These are phyloP conservation scores for Friedmanniomyces simplex DNA, from an alignment of 495 filamentous ascomycete species.

Conservation along the genomic window DNA sequence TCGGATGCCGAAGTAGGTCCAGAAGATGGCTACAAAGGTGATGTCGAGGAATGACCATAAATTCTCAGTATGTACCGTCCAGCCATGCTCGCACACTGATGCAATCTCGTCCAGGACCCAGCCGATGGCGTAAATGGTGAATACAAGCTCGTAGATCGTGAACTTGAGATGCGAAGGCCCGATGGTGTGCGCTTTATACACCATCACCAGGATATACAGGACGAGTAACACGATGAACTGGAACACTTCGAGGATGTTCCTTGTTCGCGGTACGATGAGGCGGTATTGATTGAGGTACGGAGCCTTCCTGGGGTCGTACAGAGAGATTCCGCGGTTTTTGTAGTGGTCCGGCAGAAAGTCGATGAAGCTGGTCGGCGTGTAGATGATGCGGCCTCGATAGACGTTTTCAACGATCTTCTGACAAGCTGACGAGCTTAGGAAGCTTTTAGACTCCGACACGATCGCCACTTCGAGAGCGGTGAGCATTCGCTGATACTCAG, in stretches of 20 bases:
- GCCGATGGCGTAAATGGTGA: constrained; percentile 55
- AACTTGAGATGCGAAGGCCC: constrained; percentile 26
- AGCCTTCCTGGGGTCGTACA: constrained; percentile 56
- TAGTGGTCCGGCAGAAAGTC: constrained; percentile 66
- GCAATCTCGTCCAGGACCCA: constrained; percentile 66
- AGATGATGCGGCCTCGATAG: constrained; percentile 53
- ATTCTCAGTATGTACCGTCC: constrained; percentile 67
- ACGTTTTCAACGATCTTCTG: constrained; percentile 62
- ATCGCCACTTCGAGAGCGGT: constrained; percentile 63
- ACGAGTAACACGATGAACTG: constrained; percentile 55
- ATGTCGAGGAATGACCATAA: constrained; percentile 71
- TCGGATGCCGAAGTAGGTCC: constrained; percentile 49
- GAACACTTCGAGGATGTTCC: constrained; percentile 55
- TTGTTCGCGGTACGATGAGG: constrained; percentile 56
- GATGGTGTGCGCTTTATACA: constrained; percentile 38
- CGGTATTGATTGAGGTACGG: constrained; percentile 66
- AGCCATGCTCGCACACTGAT: constrained; percentile 60
- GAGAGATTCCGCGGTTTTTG: constrained; percentile 58
- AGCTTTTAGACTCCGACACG: constrained; percentile 54
- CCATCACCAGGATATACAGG: constrained; percentile 56
- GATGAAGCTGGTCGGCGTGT: constrained; percentile 58
- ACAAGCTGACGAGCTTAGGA: constrained; percentile 57
- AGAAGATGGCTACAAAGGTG: constrained; percentile 52
- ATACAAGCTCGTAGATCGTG: constrained; percentile 46
- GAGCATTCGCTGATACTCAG: constrained; percentile 47